Percentiles rank a stretch among this genome's conserved stretches.
Evolutionary conservation across 2,329 filamentous ascomycete species (phyloP).

Genomic region (Penicillium sp.): DNA sequence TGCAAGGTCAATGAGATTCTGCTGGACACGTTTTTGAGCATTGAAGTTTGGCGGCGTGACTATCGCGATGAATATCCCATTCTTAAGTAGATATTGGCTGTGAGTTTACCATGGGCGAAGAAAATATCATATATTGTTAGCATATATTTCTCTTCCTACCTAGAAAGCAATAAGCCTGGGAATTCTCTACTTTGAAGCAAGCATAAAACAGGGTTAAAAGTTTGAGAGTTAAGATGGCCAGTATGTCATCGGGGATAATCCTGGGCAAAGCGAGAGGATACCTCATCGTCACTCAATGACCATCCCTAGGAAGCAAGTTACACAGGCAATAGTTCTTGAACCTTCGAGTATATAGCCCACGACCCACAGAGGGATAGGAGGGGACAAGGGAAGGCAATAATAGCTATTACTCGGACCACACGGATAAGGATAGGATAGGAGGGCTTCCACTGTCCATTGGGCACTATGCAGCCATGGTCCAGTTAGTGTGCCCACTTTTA

Average conservation of each 20-base stretch:
- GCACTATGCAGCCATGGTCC: background rate
- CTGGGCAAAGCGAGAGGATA: background rate
- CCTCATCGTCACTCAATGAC: background rate
- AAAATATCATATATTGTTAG: background rate
- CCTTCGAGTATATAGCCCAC: background rate
- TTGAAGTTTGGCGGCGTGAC: background rate
- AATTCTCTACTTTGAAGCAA: background rate
- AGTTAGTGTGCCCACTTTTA: background rate
- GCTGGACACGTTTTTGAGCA: background rate
- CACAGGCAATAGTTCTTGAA: background rate
- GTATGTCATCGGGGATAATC: background rate
- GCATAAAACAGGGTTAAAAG: background rate
- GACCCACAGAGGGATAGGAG: background rate
- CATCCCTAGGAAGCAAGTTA: constrained; percentile 2
- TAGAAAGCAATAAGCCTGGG: background rate
- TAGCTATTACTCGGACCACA: background rate
- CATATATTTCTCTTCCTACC: background rate
- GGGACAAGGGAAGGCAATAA: background rate
- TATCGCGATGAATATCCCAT: background rate
- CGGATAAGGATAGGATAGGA: background rate
- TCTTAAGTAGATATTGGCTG: background rate
- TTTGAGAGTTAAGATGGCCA: background rate
- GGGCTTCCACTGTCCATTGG: background rate
- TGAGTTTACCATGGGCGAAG: background rate
- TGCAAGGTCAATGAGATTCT: constrained; percentile 48